Evolutionary conservation across 2,329 filamentous ascomycete species (phyloP).

Genomic region (Pseudocercospora cruenta): DNA sequence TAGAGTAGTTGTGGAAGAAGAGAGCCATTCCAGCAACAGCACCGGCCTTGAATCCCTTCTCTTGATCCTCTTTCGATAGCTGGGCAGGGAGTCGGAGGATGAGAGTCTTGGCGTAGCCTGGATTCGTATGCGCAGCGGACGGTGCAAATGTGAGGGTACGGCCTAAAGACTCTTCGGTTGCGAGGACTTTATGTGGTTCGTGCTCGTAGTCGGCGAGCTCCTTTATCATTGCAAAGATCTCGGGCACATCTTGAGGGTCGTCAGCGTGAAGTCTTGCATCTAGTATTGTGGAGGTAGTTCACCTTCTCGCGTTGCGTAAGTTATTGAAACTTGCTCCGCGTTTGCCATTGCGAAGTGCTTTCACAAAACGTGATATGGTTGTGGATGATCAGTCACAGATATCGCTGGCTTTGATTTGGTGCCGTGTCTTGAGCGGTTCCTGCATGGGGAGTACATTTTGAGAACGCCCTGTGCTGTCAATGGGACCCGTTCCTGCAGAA

Average conservation of each 20-base stretch:
- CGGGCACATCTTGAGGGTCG: slow-evolving; percentile 67
- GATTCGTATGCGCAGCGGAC: slow-evolving; percentile 39
- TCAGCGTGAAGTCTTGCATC: neutral
- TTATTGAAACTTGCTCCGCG: slow-evolving; percentile 46
- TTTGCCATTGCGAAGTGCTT: neutral
- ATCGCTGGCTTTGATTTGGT: neutral
- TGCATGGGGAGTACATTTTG: neutral
- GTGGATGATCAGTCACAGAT: neutral
- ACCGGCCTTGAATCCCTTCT: slow-evolving; percentile 34
- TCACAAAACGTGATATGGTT: too few species aligned
- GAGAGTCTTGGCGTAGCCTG: slow-evolving; percentile 75
- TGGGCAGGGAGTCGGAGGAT: slow-evolving; percentile 53
- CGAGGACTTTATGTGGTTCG: slow-evolving; percentile 71
- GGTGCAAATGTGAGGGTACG: slow-evolving; percentile 78
- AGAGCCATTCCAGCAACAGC: slow-evolving; percentile 75
- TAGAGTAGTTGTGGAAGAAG: slow-evolving; percentile 95
- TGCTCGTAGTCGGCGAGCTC: slow-evolving; percentile 90
- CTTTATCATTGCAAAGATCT: slow-evolving; percentile 79
- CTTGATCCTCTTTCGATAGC: slow-evolving; percentile 32
- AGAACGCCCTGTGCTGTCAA: neutral
- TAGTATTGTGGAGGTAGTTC: neutral
- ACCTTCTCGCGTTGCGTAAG: slow-evolving; percentile 61
- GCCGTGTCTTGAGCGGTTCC: neutral
- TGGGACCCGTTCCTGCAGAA: neutral
- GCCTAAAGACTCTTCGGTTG: slow-evolving; percentile 73